Evolutionary conservation across 192 early-diverging fungal genomes (phyloP).

Genomic region (Coemansia sp.): DNA sequence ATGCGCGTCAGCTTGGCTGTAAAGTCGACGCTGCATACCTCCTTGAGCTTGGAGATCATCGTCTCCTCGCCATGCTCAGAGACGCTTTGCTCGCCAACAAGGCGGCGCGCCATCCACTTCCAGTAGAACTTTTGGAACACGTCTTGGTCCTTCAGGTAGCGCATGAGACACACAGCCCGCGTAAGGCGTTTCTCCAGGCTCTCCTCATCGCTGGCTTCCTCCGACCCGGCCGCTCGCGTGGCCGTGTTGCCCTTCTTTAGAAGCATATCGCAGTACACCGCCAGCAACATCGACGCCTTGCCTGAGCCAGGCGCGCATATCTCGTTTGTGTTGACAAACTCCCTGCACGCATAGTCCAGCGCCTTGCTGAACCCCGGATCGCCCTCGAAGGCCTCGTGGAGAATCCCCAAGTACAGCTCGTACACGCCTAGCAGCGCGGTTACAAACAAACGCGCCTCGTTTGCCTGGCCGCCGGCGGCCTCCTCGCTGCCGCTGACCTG

Average conservation of each 20-base stretch:
- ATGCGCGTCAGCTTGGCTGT: constrained; percentile 93
- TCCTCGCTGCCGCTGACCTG: constrained; percentile 67
- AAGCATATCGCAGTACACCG: constrained; percentile 87
- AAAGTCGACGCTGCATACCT: constrained; percentile 94
- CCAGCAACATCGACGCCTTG: constrained; percentile 87
- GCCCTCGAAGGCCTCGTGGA: constrained; percentile 70
- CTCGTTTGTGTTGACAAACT: constrained; percentile 91
- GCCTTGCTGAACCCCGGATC: constrained; percentile 90
- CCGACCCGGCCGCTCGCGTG: constrained; percentile 36
- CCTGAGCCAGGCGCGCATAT: constrained; percentile 69
- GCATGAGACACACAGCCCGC: constrained; percentile 85
- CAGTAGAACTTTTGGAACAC: constrained; percentile 98
- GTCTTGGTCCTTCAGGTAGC: constrained; percentile 96
- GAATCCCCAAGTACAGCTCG: constrained; percentile 79
- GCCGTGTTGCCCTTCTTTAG: constrained; percentile 72
- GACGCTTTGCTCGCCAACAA: constrained; percentile 86
- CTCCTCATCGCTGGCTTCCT: constrained; percentile 49
- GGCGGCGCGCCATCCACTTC: constrained; percentile 89
- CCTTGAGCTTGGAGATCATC: constrained; percentile 92
- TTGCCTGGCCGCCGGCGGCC: constrained; percentile 31
- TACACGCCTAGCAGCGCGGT: constrained; percentile 86
- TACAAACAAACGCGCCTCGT: constrained; percentile 73
- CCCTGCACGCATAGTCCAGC: constrained; percentile 90
- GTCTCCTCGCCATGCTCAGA: constrained; percentile 90
- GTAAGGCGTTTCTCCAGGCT: constrained; percentile 56